Percentiles rank a stretch among this genome's conserved stretches.
These are phyloP conservation scores for Amylocarpus encephaloides DNA, from an alignment of 2,329 filamentous ascomycete species.

Conservation along the genomic window DNA sequence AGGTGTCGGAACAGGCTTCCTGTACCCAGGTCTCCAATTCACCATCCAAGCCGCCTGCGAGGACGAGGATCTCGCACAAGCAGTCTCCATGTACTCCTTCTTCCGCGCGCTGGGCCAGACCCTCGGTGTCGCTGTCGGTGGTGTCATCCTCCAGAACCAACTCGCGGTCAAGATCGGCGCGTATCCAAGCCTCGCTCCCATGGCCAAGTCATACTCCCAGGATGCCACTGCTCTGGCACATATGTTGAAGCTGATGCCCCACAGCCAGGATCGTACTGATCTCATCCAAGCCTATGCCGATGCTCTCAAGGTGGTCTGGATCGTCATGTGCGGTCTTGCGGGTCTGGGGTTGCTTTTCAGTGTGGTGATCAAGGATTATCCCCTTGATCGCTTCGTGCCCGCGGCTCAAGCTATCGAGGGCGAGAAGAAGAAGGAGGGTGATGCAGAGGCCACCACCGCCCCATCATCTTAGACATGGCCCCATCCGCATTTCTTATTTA, in stretches of 20 bases:
- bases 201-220: background rate
- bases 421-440: background rate
- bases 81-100: slow-evolving; percentile 60
- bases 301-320: slow-evolving; percentile 22
- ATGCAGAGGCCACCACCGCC: background rate
- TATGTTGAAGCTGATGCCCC: background rate
- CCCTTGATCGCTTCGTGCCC: background rate
- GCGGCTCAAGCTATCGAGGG: background rate
- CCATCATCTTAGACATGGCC: background rate
- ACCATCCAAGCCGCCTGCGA: slow-evolving; percentile 55
- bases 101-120: slow-evolving; percentile 51
- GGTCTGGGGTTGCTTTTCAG: slow-evolving; percentile 24
- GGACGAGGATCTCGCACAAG: slow-evolving; percentile 50
- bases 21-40: slow-evolving; percentile 56
- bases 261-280: background rate
- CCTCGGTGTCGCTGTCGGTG: slow-evolving; percentile 40
- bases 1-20: slow-evolving; percentile 54
- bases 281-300: slow-evolving; percentile 19
- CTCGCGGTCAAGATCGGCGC: background rate
- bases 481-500: too few relatives aligned
- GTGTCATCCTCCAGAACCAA: slow-evolving; percentile 61
- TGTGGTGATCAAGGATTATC: background rate
- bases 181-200: background rate
- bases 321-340: slow-evolving; percentile 21
- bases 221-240: background rate